A percentile compares a stretch with the other conserved stretches of the same genome.
Evolutionary conservation across 192 early-diverging fungal genomes (phyloP).

Genomic region (Backusella westeae): DNA sequence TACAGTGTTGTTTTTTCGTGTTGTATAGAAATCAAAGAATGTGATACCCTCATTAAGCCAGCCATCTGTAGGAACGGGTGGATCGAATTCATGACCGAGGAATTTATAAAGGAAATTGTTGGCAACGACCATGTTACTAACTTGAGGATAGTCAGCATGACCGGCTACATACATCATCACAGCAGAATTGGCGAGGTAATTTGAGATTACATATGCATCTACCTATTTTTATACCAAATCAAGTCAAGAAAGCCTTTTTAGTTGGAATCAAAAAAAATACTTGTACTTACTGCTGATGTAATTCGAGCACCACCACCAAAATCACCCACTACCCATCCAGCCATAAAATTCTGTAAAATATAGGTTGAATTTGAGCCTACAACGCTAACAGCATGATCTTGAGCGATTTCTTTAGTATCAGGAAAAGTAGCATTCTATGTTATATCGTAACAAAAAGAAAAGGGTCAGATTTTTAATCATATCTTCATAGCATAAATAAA

Average conservation of each 20-base stretch:
- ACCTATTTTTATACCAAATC: slow-evolving; percentile 12
- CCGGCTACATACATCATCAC: slow-evolving; percentile 30
- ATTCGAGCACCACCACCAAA: slow-evolving; percentile 29
- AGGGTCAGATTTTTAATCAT: neutral
- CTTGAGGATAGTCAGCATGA: slow-evolving; percentile 24
- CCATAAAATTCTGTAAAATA: slow-evolving; percentile 27
- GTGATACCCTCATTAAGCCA: slow-evolving; percentile 31
- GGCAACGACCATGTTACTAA: slow-evolving; percentile 22
- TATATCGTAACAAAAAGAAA: neutral
- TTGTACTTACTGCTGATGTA: slow-evolving; percentile 26
- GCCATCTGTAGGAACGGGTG: slow-evolving; percentile 9
- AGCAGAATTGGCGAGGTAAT: slow-evolving; percentile 29
- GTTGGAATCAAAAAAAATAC: neutral
- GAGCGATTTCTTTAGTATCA: slow-evolving; percentile 11
- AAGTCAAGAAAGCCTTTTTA: neutral
- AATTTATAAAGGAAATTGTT: slow-evolving; percentile 28
- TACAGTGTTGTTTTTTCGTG: slow-evolving; percentile 24
- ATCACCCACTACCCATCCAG: slow-evolving; percentile 26
- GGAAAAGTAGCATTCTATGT: slow-evolving; percentile 31
- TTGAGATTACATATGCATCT: slow-evolving; percentile 22
- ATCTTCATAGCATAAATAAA: neutral
- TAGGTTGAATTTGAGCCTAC: slow-evolving; percentile 26
- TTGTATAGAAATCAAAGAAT: slow-evolving; percentile 30
- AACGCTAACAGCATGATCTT: slow-evolving; percentile 31
- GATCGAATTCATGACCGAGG: slow-evolving; percentile 12